A percentile compares a stretch with the other conserved stretches of the same genome.
Conservation (phyloP, 768 basidiomycete species). For the Collybia nuda region DNA sequence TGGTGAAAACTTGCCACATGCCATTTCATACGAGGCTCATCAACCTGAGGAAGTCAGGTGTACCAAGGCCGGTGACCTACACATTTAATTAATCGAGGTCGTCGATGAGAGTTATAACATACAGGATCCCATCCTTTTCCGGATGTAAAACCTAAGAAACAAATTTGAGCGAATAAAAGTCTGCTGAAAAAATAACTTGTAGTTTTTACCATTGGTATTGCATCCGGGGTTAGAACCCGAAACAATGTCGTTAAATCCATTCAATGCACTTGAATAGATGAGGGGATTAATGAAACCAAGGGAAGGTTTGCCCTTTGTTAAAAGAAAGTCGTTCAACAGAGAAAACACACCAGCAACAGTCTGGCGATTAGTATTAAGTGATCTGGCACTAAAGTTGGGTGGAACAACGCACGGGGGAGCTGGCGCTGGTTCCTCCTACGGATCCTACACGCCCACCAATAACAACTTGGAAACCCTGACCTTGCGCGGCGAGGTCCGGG, state of each 20-base stretch:
- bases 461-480: constrained; percentile 57
- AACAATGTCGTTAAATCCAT: constrained; percentile 57
- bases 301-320: constrained; percentile 41
- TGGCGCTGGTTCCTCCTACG: constrained; percentile 60
- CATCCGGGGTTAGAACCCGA: constrained; percentile 68
- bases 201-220: constrained; percentile 43
- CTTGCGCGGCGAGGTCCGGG: constrained; percentile 61
- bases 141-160: constrained; percentile 38
- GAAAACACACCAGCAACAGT: constrained; percentile 60
- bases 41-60: constrained; percentile 57
- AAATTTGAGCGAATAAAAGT: not conserved
- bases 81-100: not conserved
- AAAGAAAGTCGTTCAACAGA: constrained; percentile 60
- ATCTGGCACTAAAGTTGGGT: too few species aligned
- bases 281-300: constrained; percentile 63
- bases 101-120: too few species aligned
- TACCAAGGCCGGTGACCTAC: constrained; percentile 62
- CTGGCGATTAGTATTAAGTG: constrained; percentile 15
- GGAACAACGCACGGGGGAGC: constrained; percentile 45
- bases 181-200: not conserved
- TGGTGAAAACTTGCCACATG: too few species aligned
- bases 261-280: constrained; percentile 38
- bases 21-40: constrained; percentile 35
- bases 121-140: constrained; percentile 54
- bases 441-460: constrained; percentile 38